Base-by-base conservation (phyloP, 2,329 filamentous ascomycete species). In the Tolypocladium nubicola region DNA sequence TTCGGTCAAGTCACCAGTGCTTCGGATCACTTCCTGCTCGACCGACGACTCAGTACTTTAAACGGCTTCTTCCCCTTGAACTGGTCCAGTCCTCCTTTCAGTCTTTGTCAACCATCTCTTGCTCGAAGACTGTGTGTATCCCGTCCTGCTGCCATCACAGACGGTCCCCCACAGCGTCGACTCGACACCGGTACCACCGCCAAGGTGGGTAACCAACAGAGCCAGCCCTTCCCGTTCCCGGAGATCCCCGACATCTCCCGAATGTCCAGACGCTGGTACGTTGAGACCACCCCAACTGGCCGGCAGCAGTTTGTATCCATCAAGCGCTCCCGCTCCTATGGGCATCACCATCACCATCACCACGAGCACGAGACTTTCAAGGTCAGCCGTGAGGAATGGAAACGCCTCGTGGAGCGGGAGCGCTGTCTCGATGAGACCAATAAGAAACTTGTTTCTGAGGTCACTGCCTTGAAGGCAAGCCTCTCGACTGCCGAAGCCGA, bases 321-420 rank as follows among this genome's bases (percentile, higher is more conserved):
- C 66, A 75, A 74, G 62, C 70, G 71, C 56, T 73, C 73, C 21
- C 68, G 67, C 57, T 73, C 73, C 3, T 68, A 73, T 23, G 57
- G 60, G 50, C 65, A 71, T 43, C 63, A 68, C 52, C 66, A 67
- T 41, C 66, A 66, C 52, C 67, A 30, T 30, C 26, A 30, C 26
- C 62, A 67, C 57, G 65, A 68, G 58, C 64, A 66, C 60, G 70
- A 73, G 56, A 70, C 70, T 60, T 70, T 69, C 59, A 70, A 65
- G 37, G 66, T 75, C 59, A 65, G 64, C 54, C 64, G 66, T 13
- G 70, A 72, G 1, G 71, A 73, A 23, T 75, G 72, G 72, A 67
- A 70, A 35, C 63, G 64, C 11, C 61, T 74, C 11, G 63, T 73
- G 38, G 68, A 71, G 50, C 68, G 70, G 41, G 74, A 75, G 61